These are phyloP conservation scores for Emiliania huxleyi DNA, from an alignment of 78 protist species.

Conservation along the genomic window DNA sequence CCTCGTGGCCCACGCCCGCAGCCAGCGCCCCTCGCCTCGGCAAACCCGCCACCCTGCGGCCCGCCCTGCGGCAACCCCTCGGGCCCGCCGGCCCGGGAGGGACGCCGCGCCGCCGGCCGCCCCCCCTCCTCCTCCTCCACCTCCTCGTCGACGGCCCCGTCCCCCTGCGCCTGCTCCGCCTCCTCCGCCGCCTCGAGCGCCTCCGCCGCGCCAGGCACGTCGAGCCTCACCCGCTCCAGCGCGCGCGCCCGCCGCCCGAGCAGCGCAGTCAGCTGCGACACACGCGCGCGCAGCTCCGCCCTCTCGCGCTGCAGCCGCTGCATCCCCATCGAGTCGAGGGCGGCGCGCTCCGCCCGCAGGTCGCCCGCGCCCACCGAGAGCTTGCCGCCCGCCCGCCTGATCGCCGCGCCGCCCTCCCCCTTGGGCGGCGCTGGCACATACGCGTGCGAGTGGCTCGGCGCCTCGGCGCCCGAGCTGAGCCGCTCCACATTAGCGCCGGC, in stretches of 20 bases:
- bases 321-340: background rate
- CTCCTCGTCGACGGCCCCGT: conserved; percentile 7
- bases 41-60: background rate
- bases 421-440: no score
- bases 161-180: background rate
- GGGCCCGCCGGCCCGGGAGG: background rate
- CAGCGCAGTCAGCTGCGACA: background rate
- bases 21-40: background rate
- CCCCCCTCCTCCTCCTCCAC: background rate
- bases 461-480: no score
- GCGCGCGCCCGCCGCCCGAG: background rate
- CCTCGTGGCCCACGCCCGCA: background rate
- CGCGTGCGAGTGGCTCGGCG: no score
- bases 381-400: background rate
- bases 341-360: conserved; percentile 9
- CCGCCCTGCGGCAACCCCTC: background rate
- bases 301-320: background rate
- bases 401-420: background rate
- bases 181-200: background rate
- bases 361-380: background rate
- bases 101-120: background rate
- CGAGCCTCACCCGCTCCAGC: background rate
- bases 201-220: background rate
- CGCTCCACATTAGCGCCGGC: no score
- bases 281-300: background rate